These are phyloP conservation scores for Yarrowia phangngaensis DNA, from an alignment of 805 yeast species.

Conservation along the genomic window DNA sequence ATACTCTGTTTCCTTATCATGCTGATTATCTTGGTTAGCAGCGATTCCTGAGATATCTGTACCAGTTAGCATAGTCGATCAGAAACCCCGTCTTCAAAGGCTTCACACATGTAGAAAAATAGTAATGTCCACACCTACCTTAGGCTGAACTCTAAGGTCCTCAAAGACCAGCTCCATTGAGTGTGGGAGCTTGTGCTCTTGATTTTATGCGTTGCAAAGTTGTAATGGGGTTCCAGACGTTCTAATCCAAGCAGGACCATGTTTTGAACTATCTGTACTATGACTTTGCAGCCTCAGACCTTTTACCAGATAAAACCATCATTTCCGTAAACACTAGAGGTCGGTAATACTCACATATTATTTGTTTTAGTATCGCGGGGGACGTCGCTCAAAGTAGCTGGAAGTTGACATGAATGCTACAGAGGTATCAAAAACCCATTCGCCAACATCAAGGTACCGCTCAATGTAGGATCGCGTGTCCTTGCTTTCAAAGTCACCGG, in stretches of 20 bases:
- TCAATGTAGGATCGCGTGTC: conserved; percentile 45
- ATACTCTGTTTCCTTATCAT: too few species aligned
- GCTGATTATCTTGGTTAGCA: too few species aligned
- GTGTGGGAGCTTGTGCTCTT: conserved; percentile 25
- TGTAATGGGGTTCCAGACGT: conserved; percentile 1
- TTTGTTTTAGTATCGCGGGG: conserved; percentile 21
- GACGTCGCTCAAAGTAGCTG: conserved; percentile 55
- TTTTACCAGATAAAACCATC: conserved; percentile 22
- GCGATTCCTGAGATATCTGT: too few species aligned
- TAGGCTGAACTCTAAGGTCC: conserved; percentile 15
- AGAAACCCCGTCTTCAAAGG: conserved; percentile 18
- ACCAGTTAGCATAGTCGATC: background rate
- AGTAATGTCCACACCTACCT: conserved; percentile 20
- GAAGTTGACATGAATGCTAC: conserved; percentile 69
- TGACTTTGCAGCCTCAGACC: conserved; percentile 24
- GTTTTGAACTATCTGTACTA: conserved; percentile 11
- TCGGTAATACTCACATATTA: conserved; percentile 16
- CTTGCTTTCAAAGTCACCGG: conserved; percentile 48
- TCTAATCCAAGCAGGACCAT: too few species aligned
- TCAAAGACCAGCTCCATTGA: conserved; percentile 11
- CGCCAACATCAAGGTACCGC: conserved; percentile 82
- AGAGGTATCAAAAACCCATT: conserved; percentile 67
- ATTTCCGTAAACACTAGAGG: too few species aligned
- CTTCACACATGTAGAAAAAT: background rate
- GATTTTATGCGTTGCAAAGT: conserved; percentile 20